A percentile compares a stretch with the other conserved stretches of the same genome.
Conservation (phyloP, 495 filamentous ascomycete genomes). For the Aspergillus sclerotioniger region DNA sequence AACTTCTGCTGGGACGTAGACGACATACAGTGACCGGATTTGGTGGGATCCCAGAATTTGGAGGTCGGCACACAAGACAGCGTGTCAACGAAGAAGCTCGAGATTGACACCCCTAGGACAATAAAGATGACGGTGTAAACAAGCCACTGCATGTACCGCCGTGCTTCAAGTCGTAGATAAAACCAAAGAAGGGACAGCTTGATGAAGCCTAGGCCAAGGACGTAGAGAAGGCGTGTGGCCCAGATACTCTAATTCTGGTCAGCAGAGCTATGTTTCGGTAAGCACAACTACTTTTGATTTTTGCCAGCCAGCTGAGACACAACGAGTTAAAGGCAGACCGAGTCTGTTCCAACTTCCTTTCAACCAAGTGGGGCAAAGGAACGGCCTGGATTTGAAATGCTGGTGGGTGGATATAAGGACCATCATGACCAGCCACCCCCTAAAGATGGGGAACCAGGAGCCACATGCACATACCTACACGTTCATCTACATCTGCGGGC, state of each 20-base stretch:
- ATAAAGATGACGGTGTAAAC: constrained; percentile 12
- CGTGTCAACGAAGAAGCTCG: constrained; percentile 6
- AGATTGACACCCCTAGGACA: constrained; percentile 8
- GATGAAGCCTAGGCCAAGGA: constrained; percentile 8
- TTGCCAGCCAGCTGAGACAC: too few species aligned
- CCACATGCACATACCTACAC: too few species aligned
- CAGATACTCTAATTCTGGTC: constrained; percentile 8
- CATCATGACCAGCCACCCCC: too few species aligned
- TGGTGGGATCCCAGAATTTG: constrained; percentile 8
- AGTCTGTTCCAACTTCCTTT: too few species aligned
- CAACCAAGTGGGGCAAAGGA: not conserved
- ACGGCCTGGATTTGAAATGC: not conserved
- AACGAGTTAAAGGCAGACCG: too few species aligned
- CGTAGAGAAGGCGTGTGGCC: constrained; percentile 12
- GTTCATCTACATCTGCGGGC: too few species aligned
- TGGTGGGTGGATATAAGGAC: not conserved
- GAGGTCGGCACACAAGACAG: constrained; percentile 9
- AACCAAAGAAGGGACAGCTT: constrained; percentile 21
- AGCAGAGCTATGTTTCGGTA: not conserved
- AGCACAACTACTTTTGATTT: not conserved
- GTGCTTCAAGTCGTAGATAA: constrained; percentile 19
- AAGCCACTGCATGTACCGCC: constrained; percentile 13
- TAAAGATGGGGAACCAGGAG: too few species aligned
- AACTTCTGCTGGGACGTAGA: constrained; percentile 11
- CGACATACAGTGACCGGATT: constrained; percentile 4